Evolutionary conservation across 192 early-diverging fungal species (phyloP).

Genomic region (Spizellomyces sp.): DNA sequence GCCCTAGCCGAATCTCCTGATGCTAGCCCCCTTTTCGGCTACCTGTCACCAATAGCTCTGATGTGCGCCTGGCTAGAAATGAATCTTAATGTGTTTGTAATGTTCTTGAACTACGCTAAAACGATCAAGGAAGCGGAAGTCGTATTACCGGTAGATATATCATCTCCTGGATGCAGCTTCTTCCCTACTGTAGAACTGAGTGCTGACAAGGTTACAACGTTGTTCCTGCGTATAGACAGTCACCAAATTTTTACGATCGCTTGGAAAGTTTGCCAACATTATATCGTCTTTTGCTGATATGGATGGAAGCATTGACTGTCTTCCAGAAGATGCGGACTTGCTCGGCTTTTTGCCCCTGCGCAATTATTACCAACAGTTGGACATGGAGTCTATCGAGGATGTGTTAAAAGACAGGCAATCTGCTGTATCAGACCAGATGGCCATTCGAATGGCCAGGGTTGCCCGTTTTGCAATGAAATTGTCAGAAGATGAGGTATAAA

Average conservation of each 20-base stretch:
- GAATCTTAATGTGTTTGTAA: constrained; percentile 25
- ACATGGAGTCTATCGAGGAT: constrained; percentile 3
- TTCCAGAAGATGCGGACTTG: constrained; percentile 42
- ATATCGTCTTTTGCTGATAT: constrained; percentile 49
- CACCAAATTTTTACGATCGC: constrained; percentile 20
- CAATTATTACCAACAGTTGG: constrained; percentile 22
- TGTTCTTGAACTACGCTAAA: constrained; percentile 30
- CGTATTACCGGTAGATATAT: constrained; percentile 5
- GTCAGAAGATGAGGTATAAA: constrained; percentile 17
- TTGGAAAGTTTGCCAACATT: constrained; percentile 37
- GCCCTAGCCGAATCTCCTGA: not conserved
- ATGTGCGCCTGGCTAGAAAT: constrained; percentile 24
- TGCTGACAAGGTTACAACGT: not conserved
- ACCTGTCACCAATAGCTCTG: constrained; percentile 8
- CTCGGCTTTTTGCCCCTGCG: constrained; percentile 37
- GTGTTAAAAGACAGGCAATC: not conserved
- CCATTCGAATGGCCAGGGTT: constrained; percentile 33
- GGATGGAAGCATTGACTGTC: constrained; percentile 36
- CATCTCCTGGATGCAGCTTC: not conserved
- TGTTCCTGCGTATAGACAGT: constrained; percentile 12
- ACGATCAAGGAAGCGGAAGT: constrained; percentile 19
- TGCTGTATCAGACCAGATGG: constrained; percentile 3
- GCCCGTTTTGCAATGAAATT: constrained; percentile 30
- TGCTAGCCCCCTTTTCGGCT: not conserved
- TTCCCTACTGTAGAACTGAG: too few relatives aligned